Evolutionary conservation across 345 rosid species (phyloP).

Genomic region (Garcia nutans): DNA sequence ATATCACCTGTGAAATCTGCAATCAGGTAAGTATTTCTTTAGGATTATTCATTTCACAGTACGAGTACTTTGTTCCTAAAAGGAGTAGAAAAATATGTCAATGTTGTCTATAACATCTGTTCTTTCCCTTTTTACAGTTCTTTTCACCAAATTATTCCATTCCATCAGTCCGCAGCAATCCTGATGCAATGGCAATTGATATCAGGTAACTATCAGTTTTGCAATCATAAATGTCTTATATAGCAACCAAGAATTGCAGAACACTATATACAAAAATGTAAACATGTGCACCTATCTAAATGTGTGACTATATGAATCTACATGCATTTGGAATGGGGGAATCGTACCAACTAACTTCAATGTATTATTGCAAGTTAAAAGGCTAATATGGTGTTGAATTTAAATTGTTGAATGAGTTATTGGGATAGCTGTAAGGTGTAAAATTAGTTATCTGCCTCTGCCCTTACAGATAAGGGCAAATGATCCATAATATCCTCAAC

Average conservation of each 20-base stretch:
- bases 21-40: slow-evolving; percentile 37
- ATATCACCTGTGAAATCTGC: slow-evolving; percentile 65
- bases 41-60: background rate
- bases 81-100: background rate
- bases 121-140: slow-evolving; percentile 30
- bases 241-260: too few relatives aligned
- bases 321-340: background rate
- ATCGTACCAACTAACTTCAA: background rate
- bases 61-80: too few relatives aligned
- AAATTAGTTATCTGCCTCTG: too few relatives aligned
- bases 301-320: background rate
- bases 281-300: too few relatives aligned
- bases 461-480: too few relatives aligned
- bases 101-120: background rate
- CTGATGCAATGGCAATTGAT: slow-evolving; percentile 55
- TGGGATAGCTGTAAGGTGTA: too few relatives aligned
- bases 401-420: too few relatives aligned
- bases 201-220: slow-evolving; percentile 40
- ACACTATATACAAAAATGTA: too few relatives aligned
- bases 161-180: slow-evolving; percentile 41
- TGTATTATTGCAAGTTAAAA: too few relatives aligned
- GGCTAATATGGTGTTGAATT: too few relatives aligned
- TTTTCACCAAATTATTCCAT: slow-evolving; percentile 65
- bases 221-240: background rate
- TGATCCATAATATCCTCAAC: too few relatives aligned